These are phyloP conservation scores for Aegilops umbellulata DNA, from an alignment of 176 grass and related monocot genomes.

Conservation along the genomic window DNA sequence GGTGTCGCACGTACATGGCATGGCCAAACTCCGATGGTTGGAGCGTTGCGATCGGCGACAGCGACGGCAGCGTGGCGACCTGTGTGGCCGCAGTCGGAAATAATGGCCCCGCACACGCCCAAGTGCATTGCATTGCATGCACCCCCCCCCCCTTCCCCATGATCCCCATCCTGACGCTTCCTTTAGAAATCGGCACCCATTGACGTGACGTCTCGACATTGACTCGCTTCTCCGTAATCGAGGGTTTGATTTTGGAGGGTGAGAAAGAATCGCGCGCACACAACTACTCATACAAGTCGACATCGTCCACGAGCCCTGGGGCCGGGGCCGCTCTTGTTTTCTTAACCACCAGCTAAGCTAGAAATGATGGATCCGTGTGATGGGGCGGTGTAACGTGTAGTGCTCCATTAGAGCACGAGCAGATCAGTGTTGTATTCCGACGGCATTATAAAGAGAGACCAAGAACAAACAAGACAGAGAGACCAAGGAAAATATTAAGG, in stretches of 20 bases:
- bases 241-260: slow-evolving; percentile 29
- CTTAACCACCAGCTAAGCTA: background rate
- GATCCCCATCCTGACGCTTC: background rate
- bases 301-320: background rate
- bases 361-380: background rate
- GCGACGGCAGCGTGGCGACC: background rate
- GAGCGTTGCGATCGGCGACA: slow-evolving; percentile 44
- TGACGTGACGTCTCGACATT: slow-evolving; percentile 40
- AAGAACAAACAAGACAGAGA: no score
- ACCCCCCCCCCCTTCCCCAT: background rate
- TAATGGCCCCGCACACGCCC: background rate
- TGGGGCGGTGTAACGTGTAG: background rate
- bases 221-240: slow-evolving; percentile 1
- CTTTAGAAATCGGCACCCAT: background rate
- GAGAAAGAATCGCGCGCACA: background rate
- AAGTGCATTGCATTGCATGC: slow-evolving; percentile 29
- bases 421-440: background rate
- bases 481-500: no score
- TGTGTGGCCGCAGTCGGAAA: background rate
- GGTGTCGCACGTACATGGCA: background rate
- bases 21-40: slow-evolving; percentile 22
- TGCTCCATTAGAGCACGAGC: background rate
- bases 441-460: no score
- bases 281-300: background rate
- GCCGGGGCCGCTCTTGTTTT: background rate